Percentiles rank a stretch among this genome's conserved stretches.
phyloP scores from a whole-genome alignment of 1,284 basidiomycete genomes.

The Ustilago esculenta region DNA sequence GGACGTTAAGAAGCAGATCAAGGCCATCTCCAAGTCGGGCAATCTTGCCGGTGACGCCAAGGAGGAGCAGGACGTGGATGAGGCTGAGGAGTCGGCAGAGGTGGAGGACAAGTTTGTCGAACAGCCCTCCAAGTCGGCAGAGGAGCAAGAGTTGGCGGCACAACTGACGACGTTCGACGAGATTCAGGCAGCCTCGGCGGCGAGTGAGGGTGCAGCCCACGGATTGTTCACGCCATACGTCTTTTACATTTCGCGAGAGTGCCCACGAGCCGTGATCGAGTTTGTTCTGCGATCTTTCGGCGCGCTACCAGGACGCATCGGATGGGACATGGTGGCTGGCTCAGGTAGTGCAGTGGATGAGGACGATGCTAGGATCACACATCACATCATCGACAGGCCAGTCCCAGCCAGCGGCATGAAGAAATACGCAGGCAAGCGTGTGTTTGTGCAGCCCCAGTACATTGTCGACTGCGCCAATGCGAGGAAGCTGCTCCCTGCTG shows the following conservation, averaged over 20 bases:
- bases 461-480: constrained; percentile 94
- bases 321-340: constrained; percentile 84
- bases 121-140: constrained; percentile 73
- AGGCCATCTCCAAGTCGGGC: constrained; percentile 67
- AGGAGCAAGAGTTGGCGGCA: constrained; percentile 65
- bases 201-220: constrained; percentile 38
- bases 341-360: constrained; percentile 81
- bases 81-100: constrained; percentile 18
- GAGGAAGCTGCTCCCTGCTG: constrained; percentile 83
- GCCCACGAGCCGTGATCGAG: constrained; percentile 90
- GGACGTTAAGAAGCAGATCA: constrained; percentile 71
- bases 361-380: constrained; percentile 79
- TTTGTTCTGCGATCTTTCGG: constrained; percentile 93
- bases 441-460: constrained; percentile 98
- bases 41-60: constrained; percentile 36
- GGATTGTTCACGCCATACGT: constrained; percentile 83
- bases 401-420: constrained; percentile 57
- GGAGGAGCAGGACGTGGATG: constrained; percentile 32
- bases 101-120: constrained; percentile 54
- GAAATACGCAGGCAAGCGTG: constrained; percentile 72
- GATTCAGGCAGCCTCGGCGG: constrained; percentile 56
- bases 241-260: constrained; percentile 95
- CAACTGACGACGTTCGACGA: constrained; percentile 82
- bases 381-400: constrained; percentile 94
- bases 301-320: constrained; percentile 75